A percentile compares a stretch with the other conserved stretches of the same genome.
phyloP scores from a whole-genome alignment of 768 basidiomycete species.

The Symmetrospora coprosmae region DNA sequence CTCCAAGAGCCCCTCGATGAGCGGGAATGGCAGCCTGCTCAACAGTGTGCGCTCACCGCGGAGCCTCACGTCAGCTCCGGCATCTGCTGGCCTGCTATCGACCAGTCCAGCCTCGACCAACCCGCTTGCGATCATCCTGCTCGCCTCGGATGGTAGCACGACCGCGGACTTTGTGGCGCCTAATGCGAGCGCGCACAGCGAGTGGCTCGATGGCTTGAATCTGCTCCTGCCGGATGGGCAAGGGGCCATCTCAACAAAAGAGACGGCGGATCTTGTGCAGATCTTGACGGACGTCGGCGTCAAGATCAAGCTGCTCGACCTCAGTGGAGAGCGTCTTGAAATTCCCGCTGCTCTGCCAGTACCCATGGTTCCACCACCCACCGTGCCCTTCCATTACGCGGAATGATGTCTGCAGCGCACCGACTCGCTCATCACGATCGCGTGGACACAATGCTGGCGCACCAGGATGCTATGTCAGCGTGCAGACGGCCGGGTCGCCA shows the following conservation, averaged over 20 bases:
- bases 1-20: no score
- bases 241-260: conserved; percentile 67
- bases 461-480: no score
- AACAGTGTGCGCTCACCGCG: background rate
- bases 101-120: background rate
- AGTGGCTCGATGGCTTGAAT: conserved; percentile 87
- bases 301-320: conserved; percentile 77
- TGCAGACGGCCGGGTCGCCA: no score
- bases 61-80: conserved; percentile 20
- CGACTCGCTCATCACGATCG: no score
- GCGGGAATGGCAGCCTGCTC: no score
- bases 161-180: conserved; percentile 66
- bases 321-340: conserved; percentile 76
- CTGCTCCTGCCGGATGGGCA: conserved; percentile 67
- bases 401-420: no score
- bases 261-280: conserved; percentile 70
- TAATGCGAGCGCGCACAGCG: conserved; percentile 66
- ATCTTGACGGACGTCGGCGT: conserved; percentile 79
- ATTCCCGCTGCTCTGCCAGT: conserved; percentile 49
- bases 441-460: no score
- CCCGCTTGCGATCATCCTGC: conserved; percentile 60
- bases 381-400: conserved; percentile 12
- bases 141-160: conserved; percentile 50
- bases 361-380: conserved; percentile 1
- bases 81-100: conserved; percentile 37